Evolutionary conservation across 345 rosid species (phyloP).

Genomic region (Moricandia moricandioides): DNA sequence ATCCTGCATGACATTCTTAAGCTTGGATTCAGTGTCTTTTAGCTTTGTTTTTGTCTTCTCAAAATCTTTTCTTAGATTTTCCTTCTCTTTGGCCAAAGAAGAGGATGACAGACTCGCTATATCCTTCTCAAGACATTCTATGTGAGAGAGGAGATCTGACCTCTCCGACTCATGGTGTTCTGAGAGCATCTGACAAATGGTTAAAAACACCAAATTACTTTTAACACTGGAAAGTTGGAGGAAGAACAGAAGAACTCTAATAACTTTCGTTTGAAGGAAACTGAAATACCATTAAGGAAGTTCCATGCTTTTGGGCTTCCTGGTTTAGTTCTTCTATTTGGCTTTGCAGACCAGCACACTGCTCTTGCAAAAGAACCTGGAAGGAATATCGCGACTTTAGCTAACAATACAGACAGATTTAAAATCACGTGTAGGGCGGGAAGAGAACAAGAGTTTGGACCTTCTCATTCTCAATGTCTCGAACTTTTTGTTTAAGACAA

Average conservation of each 20-base stretch:
- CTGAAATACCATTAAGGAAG: slow-evolving; percentile 45
- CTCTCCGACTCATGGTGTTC: slow-evolving; percentile 58
- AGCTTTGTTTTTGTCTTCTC: slow-evolving; percentile 77
- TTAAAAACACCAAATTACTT: slow-evolving; percentile 14
- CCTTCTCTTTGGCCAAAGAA: slow-evolving; percentile 73
- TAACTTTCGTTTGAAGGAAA: not conserved
- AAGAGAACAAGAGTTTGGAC: slow-evolving; percentile 33
- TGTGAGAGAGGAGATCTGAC: slow-evolving; percentile 49
- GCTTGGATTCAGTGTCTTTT: slow-evolving; percentile 80
- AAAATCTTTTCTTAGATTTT: slow-evolving; percentile 71
- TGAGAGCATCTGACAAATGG: slow-evolving; percentile 49
- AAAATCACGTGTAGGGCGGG: slow-evolving; percentile 4
- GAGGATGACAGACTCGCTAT: slow-evolving; percentile 55
- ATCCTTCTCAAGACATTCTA: slow-evolving; percentile 73
- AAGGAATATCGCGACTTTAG: slow-evolving; percentile 17
- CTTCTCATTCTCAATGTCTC: slow-evolving; percentile 64
- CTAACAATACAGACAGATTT: not conserved
- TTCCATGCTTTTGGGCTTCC: slow-evolving; percentile 49
- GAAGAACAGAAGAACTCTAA: not conserved
- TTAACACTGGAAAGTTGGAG: not conserved
- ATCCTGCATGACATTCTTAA: slow-evolving; percentile 82
- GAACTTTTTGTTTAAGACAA: slow-evolving; percentile 46
- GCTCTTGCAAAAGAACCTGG: slow-evolving; percentile 53
- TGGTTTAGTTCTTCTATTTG: slow-evolving; percentile 48
- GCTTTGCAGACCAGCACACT: slow-evolving; percentile 49